A percentile compares a stretch with the other conserved stretches of the same genome.
Conservation (phyloP, 352 stramenopile genomes). For the Phytopythium oedochilum region DNA sequence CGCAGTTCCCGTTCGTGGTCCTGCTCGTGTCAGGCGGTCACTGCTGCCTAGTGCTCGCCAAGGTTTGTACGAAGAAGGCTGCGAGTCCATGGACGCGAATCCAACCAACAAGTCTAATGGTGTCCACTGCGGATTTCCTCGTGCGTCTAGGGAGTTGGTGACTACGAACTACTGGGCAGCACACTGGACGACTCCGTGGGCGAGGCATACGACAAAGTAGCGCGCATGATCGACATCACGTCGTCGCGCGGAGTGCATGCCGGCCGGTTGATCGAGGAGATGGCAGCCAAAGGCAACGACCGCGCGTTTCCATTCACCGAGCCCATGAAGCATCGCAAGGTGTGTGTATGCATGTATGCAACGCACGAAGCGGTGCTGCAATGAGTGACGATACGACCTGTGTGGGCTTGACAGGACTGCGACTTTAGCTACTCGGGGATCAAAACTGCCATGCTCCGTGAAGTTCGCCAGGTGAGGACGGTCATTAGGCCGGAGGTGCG, state of each 20-base stretch:
- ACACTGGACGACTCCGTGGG: conserved; percentile 98
- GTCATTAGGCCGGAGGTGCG: not conserved
- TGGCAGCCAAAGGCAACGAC: conserved; percentile 89
- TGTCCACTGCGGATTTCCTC: too few relatives aligned
- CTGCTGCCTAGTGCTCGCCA: conserved; percentile 94
- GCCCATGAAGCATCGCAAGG: conserved; percentile 85
- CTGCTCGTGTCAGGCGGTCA: conserved; percentile 98
- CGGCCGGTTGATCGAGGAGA: conserved; percentile 93
- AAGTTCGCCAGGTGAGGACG: conserved; percentile 49
- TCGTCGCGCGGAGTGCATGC: conserved; percentile 56
- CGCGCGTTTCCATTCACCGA: conserved; percentile 89
- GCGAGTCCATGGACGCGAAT: not conserved
- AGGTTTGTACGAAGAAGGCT: conserved; percentile 11
- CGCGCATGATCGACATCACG: conserved; percentile 90
- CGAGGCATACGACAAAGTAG: conserved; percentile 98
- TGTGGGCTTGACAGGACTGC: conserved; percentile 63
- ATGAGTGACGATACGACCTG: not conserved
- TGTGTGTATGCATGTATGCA: conserved; percentile 27
- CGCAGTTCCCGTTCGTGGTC: conserved; percentile 96
- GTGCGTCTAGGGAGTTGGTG: conserved; percentile 77
- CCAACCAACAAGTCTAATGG: too few relatives aligned
- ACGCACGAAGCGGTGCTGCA: not conserved
- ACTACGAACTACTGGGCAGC: conserved; percentile 93
- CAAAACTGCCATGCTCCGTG: conserved; percentile 94
- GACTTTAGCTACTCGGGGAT: conserved; percentile 98